These are phyloP conservation scores for Chrysanthemum seticuspe DNA, from an alignment of 129 eudicot species.

Conservation along the genomic window DNA sequence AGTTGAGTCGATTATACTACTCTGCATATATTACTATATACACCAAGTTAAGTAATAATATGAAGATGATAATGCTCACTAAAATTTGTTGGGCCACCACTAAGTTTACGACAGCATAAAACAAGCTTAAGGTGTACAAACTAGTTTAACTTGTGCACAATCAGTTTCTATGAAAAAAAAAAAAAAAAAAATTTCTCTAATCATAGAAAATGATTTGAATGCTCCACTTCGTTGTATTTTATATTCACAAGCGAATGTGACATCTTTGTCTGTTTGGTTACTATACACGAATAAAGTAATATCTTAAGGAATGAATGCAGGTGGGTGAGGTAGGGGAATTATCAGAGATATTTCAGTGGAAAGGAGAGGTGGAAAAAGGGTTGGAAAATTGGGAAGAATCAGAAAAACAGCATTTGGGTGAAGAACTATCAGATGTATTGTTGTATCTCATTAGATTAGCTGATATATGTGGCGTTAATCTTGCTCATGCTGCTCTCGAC, in stretches of 20 bases:
- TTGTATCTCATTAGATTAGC: slow-evolving; percentile 63
- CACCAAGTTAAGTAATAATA: too few relatives aligned
- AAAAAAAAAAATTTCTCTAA: too few relatives aligned
- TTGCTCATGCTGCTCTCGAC: slow-evolving; percentile 49
- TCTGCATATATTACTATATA: too few relatives aligned
- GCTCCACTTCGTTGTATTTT: background rate
- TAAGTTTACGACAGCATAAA: too few relatives aligned
- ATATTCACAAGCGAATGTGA: slow-evolving; percentile 1
- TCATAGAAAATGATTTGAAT: background rate
- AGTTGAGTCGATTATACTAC: too few relatives aligned
- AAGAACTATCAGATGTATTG: slow-evolving; percentile 67
- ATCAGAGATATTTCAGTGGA: slow-evolving; percentile 72
- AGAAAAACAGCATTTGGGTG: slow-evolving; percentile 71
- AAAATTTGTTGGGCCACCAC: too few relatives aligned
- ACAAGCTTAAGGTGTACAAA: too few relatives aligned
- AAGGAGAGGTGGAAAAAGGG: slow-evolving; percentile 66
- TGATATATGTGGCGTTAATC: slow-evolving; percentile 65
- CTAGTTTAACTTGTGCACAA: too few relatives aligned
- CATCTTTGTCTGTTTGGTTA: background rate
- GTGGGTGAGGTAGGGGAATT: slow-evolving; percentile 73
- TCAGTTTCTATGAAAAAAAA: too few relatives aligned
- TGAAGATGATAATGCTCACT: too few relatives aligned
- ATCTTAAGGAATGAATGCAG: slow-evolving; percentile 27
- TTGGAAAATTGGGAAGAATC: slow-evolving; percentile 71
- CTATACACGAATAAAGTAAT: background rate